phyloP scores from a whole-genome alignment of 2,329 filamentous ascomycete genomes.

The Aureobasidium sp. region DNA sequence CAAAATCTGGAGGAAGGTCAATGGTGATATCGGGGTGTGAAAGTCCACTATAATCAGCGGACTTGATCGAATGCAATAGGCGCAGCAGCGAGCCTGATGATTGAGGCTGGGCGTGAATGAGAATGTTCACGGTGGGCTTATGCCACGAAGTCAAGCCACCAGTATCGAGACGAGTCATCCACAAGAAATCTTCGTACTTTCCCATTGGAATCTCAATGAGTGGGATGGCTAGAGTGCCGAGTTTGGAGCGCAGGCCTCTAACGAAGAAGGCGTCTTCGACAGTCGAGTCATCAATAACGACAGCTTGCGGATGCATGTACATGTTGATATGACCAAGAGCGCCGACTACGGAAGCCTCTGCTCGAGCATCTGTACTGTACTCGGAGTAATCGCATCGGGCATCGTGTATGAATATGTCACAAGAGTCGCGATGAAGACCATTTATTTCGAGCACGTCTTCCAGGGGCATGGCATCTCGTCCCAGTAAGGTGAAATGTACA shows the following conservation, averaged over 20 bases:
- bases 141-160: slow-evolving; percentile 71
- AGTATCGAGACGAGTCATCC: slow-evolving; percentile 73
- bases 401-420: slow-evolving; percentile 63
- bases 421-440: slow-evolving; percentile 61
- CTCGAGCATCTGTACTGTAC: slow-evolving; percentile 62
- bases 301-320: slow-evolving; percentile 70
- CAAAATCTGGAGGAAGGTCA: slow-evolving; percentile 68
- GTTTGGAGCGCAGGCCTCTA: slow-evolving; percentile 51
- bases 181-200: slow-evolving; percentile 58
- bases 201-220: slow-evolving; percentile 68
- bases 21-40: slow-evolving; percentile 70
- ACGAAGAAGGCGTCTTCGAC: slow-evolving; percentile 65
- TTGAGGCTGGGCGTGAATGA: slow-evolving; percentile 66
- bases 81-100: slow-evolving; percentile 70
- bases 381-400: slow-evolving; percentile 67
- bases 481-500: slow-evolving; percentile 77
- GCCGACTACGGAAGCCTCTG: slow-evolving; percentile 56
- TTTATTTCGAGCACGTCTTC: slow-evolving; percentile 68
- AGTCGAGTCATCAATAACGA: slow-evolving; percentile 62
- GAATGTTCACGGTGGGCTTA: slow-evolving; percentile 67
- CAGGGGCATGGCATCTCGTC: slow-evolving; percentile 62
- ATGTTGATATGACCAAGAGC: slow-evolving; percentile 65
- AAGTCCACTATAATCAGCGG: slow-evolving; percentile 68
- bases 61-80: slow-evolving; percentile 66
- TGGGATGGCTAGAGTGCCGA: slow-evolving; percentile 47